A percentile compares a stretch with the other conserved stretches of the same genome.
phyloP scores from a whole-genome alignment of 2,329 filamentous ascomycete genomes.

The Sporothrix schenckii region DNA sequence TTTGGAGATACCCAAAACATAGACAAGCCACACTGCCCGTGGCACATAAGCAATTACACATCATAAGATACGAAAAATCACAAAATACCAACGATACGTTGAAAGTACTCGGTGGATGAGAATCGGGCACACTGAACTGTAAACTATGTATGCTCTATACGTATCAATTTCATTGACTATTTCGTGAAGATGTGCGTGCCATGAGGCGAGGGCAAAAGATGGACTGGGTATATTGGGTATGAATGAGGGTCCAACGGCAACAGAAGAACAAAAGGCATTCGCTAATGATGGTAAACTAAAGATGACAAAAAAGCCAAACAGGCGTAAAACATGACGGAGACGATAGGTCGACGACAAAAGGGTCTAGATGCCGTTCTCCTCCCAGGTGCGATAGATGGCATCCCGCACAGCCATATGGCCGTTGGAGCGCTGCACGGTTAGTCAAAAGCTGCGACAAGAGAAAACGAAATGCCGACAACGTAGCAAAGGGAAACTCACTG shows the following conservation, averaged over 20 bases:
- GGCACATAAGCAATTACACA: conserved; percentile 9
- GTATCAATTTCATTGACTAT: not conserved
- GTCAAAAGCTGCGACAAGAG: not conserved
- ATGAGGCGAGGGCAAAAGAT: not conserved
- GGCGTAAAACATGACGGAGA: not conserved
- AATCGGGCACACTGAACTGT: not conserved
- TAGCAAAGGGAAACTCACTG: conserved; percentile 31
- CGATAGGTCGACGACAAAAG: not conserved
- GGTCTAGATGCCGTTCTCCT: conserved; percentile 33
- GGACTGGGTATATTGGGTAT: conserved; percentile 9
- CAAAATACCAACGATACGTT: not conserved
- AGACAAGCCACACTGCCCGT: not conserved
- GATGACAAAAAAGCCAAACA: not conserved
- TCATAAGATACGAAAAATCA: too few species aligned
- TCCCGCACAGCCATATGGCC: conserved; percentile 47
- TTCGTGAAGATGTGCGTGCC: not conserved
- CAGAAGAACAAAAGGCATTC: not conserved
- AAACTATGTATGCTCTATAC: not conserved
- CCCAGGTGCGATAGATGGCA: conserved; percentile 44
- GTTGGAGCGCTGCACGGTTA: conserved; percentile 41
- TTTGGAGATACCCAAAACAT: conserved; percentile 21
- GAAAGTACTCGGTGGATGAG: too few species aligned
- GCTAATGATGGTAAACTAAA: not conserved
- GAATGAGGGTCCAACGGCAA: not conserved
- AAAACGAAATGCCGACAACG: not conserved